Evolutionary conservation across 148 eudicot genomes (phyloP).

Genomic region (Rhododendron henanense): DNA sequence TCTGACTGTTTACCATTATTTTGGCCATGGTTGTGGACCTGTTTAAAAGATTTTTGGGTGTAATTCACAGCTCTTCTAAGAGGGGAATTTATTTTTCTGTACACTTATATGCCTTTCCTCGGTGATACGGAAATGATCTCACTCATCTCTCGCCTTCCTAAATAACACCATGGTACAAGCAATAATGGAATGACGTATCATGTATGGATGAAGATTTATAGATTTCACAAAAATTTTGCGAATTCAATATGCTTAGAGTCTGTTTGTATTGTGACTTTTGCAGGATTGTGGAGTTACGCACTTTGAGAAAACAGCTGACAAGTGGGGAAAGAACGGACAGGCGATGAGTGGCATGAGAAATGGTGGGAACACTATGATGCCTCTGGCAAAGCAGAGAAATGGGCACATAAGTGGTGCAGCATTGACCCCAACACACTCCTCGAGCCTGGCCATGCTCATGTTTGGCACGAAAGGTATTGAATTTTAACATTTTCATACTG

Average conservation of each 20-base stretch:
- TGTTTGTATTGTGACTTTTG: background rate
- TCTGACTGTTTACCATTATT: no score
- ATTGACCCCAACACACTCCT: constrained; percentile 70
- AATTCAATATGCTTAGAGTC: background rate
- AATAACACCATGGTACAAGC: background rate
- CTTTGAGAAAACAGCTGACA: constrained; percentile 85
- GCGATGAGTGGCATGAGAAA: constrained; percentile 83
- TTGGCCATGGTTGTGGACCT: background rate
- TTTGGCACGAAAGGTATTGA: constrained; percentile 87
- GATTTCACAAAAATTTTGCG: constrained; percentile 24
- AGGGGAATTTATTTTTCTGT: background rate
- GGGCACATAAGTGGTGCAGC: constrained; percentile 96
- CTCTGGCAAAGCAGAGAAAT: constrained; percentile 80
- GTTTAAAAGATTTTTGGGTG: background rate
- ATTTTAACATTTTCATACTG: background rate
- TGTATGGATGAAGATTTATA: background rate
- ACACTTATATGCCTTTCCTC: background rate
- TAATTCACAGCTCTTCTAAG: background rate
- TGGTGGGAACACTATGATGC: constrained; percentile 83
- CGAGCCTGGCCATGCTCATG: constrained; percentile 90
- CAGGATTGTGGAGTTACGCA: constrained; percentile 61
- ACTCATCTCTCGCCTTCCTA: background rate
- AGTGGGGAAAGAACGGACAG: constrained; percentile 86
- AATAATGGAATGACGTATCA: background rate
- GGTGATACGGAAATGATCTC: background rate